These are phyloP conservation scores for Verbena officinalis DNA, from an alignment of 257 asterid genomes.

Conservation along the genomic window DNA sequence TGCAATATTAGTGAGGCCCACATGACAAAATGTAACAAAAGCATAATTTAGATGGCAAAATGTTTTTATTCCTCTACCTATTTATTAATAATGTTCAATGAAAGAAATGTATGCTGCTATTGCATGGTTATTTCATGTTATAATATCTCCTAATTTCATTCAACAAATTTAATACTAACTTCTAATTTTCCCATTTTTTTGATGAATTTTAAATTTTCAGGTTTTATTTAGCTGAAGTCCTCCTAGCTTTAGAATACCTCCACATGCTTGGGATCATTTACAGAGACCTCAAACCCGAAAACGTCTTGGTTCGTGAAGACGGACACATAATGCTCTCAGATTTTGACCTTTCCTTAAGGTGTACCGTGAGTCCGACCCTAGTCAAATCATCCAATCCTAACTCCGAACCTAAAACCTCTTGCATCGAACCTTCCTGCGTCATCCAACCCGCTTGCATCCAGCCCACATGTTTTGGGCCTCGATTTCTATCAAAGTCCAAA, in stretches of 20 bases:
- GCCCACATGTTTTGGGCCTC: constrained; percentile 60
- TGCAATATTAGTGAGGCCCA: no score
- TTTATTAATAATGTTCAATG: no score
- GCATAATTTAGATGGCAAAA: no score
- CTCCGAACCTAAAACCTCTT: constrained; percentile 47
- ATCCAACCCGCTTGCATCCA: constrained; percentile 56
- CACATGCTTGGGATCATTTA: constrained; percentile 76
- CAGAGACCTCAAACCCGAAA: constrained; percentile 75
- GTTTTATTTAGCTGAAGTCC: constrained; percentile 71
- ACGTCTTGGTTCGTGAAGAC: constrained; percentile 59
- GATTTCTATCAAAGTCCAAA: constrained; percentile 45
- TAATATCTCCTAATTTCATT: neutral
- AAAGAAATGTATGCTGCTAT: neutral
- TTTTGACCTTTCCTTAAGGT: constrained; percentile 71
- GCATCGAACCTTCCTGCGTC: constrained; percentile 25
- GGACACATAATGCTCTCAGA: constrained; percentile 79
- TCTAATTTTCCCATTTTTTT: no score
- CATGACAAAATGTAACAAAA: no score
- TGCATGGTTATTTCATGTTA: constrained; percentile 2
- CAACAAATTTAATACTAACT: neutral
- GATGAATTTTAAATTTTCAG: constrained; percentile 31
- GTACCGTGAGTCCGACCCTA: constrained; percentile 62
- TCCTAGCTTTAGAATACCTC: constrained; percentile 62
- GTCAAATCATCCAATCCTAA: constrained; percentile 49
- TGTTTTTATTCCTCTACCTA: neutral